Conservation (phyloP, 2,329 filamentous ascomycete species). For the Neocatenulostroma microsporum region DNA sequence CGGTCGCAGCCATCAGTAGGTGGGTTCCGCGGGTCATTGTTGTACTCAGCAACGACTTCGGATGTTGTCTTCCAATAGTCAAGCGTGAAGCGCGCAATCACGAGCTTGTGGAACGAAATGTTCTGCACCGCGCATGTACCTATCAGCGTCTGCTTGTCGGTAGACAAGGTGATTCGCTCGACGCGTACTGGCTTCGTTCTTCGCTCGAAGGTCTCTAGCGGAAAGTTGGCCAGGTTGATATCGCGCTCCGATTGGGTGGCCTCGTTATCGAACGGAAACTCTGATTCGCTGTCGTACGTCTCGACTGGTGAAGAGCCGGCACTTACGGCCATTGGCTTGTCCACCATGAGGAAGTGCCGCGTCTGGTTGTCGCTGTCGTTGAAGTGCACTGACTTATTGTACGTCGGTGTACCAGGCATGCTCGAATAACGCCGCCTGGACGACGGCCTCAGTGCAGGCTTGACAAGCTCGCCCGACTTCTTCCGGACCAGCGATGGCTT, state of each 20-base stretch:
- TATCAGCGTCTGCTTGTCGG: conserved; percentile 77
- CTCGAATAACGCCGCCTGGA: conserved; percentile 81
- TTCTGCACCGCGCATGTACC: conserved; percentile 82
- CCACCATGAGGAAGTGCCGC: conserved; percentile 87
- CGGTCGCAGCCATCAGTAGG: conserved; percentile 63
- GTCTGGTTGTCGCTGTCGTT: conserved; percentile 95
- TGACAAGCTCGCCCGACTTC: conserved; percentile 94
- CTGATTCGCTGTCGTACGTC: conserved; percentile 73
- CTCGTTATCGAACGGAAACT: conserved; percentile 72
- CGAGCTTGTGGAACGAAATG: conserved; percentile 77
- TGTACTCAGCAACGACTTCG: conserved; percentile 83
- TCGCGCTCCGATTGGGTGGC: conserved; percentile 69
- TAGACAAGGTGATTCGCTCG: conserved; percentile 78
- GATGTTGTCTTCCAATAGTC: conserved; percentile 99
- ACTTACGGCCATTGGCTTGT: conserved; percentile 91
- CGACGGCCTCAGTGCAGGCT: conserved; percentile 75
- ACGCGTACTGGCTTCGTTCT: conserved; percentile 63
- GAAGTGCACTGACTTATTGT: conserved; percentile 96
- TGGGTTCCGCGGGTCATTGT: conserved; percentile 63
- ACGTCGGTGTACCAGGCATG: conserved; percentile 95
- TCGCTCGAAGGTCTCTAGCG: conserved; percentile 56
- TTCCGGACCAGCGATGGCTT: conserved; percentile 95
- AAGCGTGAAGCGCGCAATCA: conserved; percentile 88
- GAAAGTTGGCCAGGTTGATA: conserved; percentile 77
- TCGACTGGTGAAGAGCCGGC: conserved; percentile 88